Evolutionary conservation across 805 yeast species (phyloP).

Genomic region (Kazachstania bromeliacearum): DNA sequence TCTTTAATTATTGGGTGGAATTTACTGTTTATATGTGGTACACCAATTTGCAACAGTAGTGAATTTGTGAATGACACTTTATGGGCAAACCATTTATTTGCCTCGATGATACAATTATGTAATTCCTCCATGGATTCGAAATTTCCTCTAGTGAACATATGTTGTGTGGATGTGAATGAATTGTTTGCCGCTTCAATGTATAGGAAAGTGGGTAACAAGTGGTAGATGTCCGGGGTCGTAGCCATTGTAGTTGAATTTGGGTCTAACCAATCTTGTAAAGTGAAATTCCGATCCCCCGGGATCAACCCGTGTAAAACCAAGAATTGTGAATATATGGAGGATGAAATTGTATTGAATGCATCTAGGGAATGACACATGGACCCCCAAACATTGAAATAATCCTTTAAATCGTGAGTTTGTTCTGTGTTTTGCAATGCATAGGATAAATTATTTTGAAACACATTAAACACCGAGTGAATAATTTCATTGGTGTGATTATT

Average conservation of each 20-base stretch:
- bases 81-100: conserved; percentile 7
- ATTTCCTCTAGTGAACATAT: conserved; percentile 5
- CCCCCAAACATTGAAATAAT: conserved; percentile 5
- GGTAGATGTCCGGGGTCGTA: not conserved
- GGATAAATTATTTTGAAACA: conserved; percentile 4
- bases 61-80: conserved; percentile 1
- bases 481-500: not conserved
- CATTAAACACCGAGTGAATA: too few species aligned
- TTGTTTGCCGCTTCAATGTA: conserved; percentile 2
- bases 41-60: conserved; percentile 5
- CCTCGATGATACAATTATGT: conserved; percentile 10
- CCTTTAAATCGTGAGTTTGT: not conserved
- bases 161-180: conserved; percentile 1
- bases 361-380: conserved; percentile 1
- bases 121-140: conserved; percentile 11
- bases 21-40: too few species aligned
- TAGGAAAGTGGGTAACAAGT: conserved; percentile 1
- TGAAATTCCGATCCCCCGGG: too few species aligned
- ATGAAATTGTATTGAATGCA: conserved; percentile 5
- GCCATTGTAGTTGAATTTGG: too few species aligned
- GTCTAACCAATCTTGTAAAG: too few species aligned
- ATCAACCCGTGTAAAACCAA: too few species aligned
- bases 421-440: not conserved
- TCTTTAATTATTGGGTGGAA: conserved; percentile 6
- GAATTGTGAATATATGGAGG: conserved; percentile 5